A percentile compares a stretch with the other conserved stretches of the same genome.
Conservation (phyloP, 768 basidiomycete genomes). For the Suillus plorans region DNA sequence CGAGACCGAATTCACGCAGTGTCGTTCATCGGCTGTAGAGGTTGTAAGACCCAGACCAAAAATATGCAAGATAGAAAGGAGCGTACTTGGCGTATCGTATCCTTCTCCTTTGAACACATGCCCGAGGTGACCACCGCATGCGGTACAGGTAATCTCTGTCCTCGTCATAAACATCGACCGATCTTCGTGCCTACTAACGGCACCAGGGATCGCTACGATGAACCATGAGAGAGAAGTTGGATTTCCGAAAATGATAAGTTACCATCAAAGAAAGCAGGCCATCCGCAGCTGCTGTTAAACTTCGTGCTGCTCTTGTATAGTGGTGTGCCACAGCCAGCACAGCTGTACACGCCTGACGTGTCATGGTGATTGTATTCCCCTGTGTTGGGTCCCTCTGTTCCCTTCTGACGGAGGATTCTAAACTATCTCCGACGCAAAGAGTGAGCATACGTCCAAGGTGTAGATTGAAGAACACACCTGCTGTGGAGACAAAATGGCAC, state of each 20-base stretch:
- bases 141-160: slow-evolving; percentile 86
- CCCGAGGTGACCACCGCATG: slow-evolving; percentile 91
- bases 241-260: slow-evolving; percentile 10
- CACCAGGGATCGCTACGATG: slow-evolving; percentile 80
- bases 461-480: slow-evolving; percentile 55
- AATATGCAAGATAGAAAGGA: background rate
- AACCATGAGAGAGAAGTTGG: background rate
- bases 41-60: slow-evolving; percentile 4
- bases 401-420: slow-evolving; percentile 80
- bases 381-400: slow-evolving; percentile 76
- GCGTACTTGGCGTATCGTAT: slow-evolving; percentile 73
- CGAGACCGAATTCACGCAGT: slow-evolving; percentile 89
- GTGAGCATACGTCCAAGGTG: background rate
- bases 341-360: slow-evolving; percentile 69
- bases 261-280: slow-evolving; percentile 99
- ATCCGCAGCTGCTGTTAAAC: slow-evolving; percentile 91
- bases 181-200: slow-evolving; percentile 62
- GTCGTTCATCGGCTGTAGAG: slow-evolving; percentile 70
- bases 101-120: slow-evolving; percentile 96
- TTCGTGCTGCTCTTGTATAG: slow-evolving; percentile 89
- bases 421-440: slow-evolving; percentile 52
- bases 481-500: slow-evolving; percentile 72
- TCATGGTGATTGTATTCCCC: slow-evolving; percentile 77
- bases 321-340: slow-evolving; percentile 78
- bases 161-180: slow-evolving; percentile 61